Base-by-base conservation (phyloP, 768 basidiomycete species). In the Phylloporus arenicola region DNA sequence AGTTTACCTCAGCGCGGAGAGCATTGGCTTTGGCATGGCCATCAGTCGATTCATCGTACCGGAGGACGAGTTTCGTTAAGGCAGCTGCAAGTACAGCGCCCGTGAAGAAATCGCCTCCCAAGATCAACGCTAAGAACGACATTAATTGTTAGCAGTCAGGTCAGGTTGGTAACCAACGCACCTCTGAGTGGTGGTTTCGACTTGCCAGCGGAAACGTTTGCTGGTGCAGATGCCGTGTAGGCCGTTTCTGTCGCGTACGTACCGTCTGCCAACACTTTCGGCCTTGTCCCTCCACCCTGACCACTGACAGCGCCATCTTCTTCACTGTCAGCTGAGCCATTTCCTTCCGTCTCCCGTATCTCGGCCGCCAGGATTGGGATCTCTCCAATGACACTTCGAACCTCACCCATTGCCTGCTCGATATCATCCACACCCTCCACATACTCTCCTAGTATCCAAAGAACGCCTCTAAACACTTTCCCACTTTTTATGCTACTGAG, bases 361-460 rank as follows among this genome's bases (percentile, higher is more conserved):
- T 96, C 93, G 0, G 87, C 85, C 1, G 95, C 92, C 41, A 97
- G 71, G 48, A 99, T 97, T 6, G 96, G 96, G n/a, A 99, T 88
- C 72, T 99, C 96, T 13, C 96, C 95, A 31, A 99, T 70, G 13
- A 91, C 85, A 63, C 84, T 83, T 48, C 93, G 76, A 39, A 97
- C 75, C 66, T 91, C 88, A 42, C 74, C 73, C 77, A 96, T 83
- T 2, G 84, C 78, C 40, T 69, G 75, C 52, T 83, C 76, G 53
- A 97, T 89, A 51, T 89, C 89, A 48, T 68, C 50, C 43, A 77
- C 70, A 5, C 74, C 70, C 55, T 84, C 81, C 34, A 89, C 84
- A 59, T 98, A 99, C 71, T 98, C 95, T 55, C 96, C 95, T n/a
- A 97, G 76, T 56, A 98, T 96, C 95, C 96, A 98, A 43, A 98